phyloP scores from a whole-genome alignment of 202 grass and related monocot genomes.

The Carex arenaria region DNA sequence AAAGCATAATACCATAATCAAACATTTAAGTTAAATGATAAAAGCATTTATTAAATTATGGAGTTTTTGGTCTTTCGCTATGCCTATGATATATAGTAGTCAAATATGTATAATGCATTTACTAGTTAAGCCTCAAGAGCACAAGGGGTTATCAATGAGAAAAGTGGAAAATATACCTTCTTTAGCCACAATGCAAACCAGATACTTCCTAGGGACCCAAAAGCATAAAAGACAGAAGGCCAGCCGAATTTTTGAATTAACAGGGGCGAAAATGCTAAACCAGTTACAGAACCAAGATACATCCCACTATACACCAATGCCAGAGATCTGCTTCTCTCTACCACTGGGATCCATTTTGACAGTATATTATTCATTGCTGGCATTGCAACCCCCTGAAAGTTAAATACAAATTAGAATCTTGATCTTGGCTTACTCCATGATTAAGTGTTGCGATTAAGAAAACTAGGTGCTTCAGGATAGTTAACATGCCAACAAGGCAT shows the following conservation, averaged over 20 bases:
- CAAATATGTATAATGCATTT: neutral
- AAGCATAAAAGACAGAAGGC: slow-evolving; percentile 96
- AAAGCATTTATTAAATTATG: neutral
- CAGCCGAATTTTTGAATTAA: slow-evolving; percentile 90
- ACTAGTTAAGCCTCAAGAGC: neutral
- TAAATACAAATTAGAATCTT: neutral
- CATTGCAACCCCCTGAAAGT: slow-evolving; percentile 93
- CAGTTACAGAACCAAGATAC: slow-evolving; percentile 96
- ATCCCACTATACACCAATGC: slow-evolving; percentile 93
- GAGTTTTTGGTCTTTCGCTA: neutral
- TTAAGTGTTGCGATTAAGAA: neutral
- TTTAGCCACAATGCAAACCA: slow-evolving; percentile 83
- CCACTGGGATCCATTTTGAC: slow-evolving; percentile 96
- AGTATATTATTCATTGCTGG: slow-evolving; percentile 97
- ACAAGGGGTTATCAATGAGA: neutral
- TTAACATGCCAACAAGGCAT: neutral
- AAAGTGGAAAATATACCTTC: slow-evolving; percentile 41
- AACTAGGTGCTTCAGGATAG: neutral
- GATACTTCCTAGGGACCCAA: slow-evolving; percentile 85
- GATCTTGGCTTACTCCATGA: neutral
- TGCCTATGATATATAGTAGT: neutral
- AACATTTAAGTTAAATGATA: neutral
- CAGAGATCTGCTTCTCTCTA: slow-evolving; percentile 95
- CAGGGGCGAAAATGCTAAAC: slow-evolving; percentile 79
- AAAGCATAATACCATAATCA: neutral